A percentile compares a stretch with the other conserved stretches of the same genome.
These are phyloP conservation scores for Diaporthe citrichinensis DNA, from an alignment of 2,329 filamentous ascomycete species.

Conservation along the genomic window DNA sequence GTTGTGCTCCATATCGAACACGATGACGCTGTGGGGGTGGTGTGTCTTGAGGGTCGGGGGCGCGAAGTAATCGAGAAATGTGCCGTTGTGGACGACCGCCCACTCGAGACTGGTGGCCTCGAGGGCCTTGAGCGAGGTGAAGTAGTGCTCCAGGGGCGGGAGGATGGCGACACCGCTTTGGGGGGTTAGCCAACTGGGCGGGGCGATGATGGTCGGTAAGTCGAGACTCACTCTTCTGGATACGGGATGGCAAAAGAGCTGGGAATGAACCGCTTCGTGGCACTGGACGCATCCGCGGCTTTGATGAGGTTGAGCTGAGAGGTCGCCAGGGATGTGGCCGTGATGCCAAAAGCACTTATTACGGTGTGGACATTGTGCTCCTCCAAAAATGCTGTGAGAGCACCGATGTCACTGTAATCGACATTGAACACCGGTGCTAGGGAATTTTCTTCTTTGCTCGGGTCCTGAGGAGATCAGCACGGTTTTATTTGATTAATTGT, in stretches of 20 bases:
- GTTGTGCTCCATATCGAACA: constrained; percentile 59
- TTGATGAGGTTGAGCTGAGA: not conserved
- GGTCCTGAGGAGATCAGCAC: not conserved
- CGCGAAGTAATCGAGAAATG: constrained; percentile 63
- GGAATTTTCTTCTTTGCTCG: not conserved
- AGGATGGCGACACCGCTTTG: constrained; percentile 7
- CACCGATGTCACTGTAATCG: not conserved
- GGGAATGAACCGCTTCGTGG: constrained; percentile 1
- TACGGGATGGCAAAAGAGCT: constrained; percentile 15
- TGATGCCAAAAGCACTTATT: not conserved
- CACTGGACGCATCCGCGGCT: not conserved
- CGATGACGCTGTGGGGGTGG: constrained; percentile 55
- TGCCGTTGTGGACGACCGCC: constrained; percentile 57
- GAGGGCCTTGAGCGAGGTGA: constrained; percentile 42
- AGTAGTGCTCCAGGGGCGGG: constrained; percentile 9
- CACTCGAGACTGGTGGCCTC: constrained; percentile 53
- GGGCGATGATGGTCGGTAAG: not conserved
- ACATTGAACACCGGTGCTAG: not conserved
- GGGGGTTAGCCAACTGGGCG: not conserved
- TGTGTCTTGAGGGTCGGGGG: constrained; percentile 55
- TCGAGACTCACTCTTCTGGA: not conserved
- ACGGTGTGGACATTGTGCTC: not conserved
- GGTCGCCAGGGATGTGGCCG: not conserved
- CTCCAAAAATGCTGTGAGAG: not conserved
- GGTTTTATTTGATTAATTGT: not conserved